Conservation (phyloP, 2,329 filamentous ascomycete genomes). For the Neopestalotiopsis rosae region DNA sequence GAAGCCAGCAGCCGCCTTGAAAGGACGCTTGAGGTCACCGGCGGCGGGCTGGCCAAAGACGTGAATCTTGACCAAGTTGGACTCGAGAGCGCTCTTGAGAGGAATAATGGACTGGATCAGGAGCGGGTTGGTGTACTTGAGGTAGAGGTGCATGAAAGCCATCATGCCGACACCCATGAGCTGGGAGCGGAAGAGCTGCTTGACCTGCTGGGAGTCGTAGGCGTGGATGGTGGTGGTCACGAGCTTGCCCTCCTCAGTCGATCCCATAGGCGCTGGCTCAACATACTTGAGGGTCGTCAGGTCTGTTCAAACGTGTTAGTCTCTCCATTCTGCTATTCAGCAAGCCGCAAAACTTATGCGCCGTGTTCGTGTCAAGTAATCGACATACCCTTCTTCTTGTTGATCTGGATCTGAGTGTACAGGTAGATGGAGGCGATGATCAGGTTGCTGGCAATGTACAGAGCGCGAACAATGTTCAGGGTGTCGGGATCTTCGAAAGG, state of each 20-base stretch:
- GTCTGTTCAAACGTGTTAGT: slow-evolving; percentile 59
- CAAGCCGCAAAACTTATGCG: background rate
- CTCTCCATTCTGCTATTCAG: slow-evolving; percentile 4
- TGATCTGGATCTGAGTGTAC: slow-evolving; percentile 84
- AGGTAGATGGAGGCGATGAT: slow-evolving; percentile 86
- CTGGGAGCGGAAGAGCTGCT: slow-evolving; percentile 84
- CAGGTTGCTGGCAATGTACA: slow-evolving; percentile 69
- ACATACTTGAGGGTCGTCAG: slow-evolving; percentile 98
- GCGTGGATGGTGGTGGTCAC: slow-evolving; percentile 96
- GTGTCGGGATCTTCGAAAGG: slow-evolving; percentile 83
- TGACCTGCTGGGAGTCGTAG: slow-evolving; percentile 89
- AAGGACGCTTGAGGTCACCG: slow-evolving; percentile 93
- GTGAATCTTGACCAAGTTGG: slow-evolving; percentile 96
- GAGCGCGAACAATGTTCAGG: slow-evolving; percentile 60
- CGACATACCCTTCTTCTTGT: slow-evolving; percentile 90
- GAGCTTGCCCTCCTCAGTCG: slow-evolving; percentile 91
- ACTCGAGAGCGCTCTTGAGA: slow-evolving; percentile 92
- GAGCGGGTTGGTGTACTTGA: slow-evolving; percentile 99
- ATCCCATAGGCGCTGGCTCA: slow-evolving; percentile 92
- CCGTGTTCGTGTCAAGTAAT: background rate
- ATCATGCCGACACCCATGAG: slow-evolving; percentile 98
- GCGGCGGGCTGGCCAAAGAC: slow-evolving; percentile 83
- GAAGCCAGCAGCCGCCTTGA: slow-evolving; percentile 85
- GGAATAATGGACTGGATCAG: slow-evolving; percentile 99
- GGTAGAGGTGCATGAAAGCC: slow-evolving; percentile 97